phyloP scores from a whole-genome alignment of 805 yeast species.

The Wickerhamiella vanderwaltii region DNA sequence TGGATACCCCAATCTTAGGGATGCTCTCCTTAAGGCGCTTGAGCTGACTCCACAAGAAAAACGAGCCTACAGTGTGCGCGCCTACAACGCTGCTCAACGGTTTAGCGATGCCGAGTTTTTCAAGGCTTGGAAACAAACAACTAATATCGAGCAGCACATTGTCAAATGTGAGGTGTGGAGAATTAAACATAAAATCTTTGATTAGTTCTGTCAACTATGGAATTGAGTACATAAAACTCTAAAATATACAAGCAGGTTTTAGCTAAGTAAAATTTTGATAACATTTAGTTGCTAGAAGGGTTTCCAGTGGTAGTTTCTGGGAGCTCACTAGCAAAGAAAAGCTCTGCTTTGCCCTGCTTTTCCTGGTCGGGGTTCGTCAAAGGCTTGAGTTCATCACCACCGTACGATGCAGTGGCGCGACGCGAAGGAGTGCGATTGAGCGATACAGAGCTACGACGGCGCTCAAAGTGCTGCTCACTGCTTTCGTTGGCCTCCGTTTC shows the following conservation, averaged over 20 bases:
- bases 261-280: too few species aligned
- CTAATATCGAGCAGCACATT: background rate
- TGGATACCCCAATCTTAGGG: conserved; percentile 38
- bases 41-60: conserved; percentile 31
- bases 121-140: conserved; percentile 36
- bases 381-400: conserved; percentile 25
- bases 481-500: conserved; percentile 22
- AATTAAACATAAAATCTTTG: conserved; percentile 5
- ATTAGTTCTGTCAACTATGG: conserved; percentile 1
- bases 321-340: conserved; percentile 28
- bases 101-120: conserved; percentile 54
- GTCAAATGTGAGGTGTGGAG: conserved; percentile 5
- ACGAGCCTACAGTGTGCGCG: conserved; percentile 35
- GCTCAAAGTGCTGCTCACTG: conserved; percentile 18
- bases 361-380: conserved; percentile 18
- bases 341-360: conserved; percentile 13
- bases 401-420: conserved; percentile 28
- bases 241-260: too few species aligned
- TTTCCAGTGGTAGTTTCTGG: conserved; percentile 28
- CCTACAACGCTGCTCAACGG: conserved; percentile 30
- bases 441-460: conserved; percentile 24
- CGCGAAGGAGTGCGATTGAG: conserved; percentile 21
- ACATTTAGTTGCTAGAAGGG: too few species aligned
- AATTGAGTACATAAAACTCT: too few species aligned
- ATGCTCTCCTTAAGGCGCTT: conserved; percentile 36